Percentiles rank a stretch among this genome's conserved stretches.
phyloP scores from a whole-genome alignment of 1,284 basidiomycete species.

The Cryptococcus maquisensis region DNA sequence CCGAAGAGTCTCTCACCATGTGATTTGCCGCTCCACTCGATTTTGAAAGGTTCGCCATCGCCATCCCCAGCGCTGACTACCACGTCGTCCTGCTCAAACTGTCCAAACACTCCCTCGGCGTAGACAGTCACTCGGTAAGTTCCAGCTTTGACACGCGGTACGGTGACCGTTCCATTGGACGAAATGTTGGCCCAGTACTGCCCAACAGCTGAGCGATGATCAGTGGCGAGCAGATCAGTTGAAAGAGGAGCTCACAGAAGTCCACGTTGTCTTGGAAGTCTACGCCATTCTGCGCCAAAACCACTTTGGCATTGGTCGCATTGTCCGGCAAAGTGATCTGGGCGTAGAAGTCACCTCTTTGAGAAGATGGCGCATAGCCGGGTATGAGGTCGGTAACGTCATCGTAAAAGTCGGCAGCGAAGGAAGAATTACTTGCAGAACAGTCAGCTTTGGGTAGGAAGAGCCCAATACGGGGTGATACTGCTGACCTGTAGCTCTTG shows the following conservation, averaged over 20 bases:
- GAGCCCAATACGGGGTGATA: background rate
- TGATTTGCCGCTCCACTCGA: slow-evolving; percentile 25
- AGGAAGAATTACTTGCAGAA: slow-evolving; percentile 9
- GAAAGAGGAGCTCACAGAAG: slow-evolving; percentile 2
- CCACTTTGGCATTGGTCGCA: slow-evolving; percentile 21
- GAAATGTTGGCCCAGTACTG: slow-evolving; percentile 39
- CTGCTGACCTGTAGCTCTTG: background rate
- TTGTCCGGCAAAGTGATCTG: slow-evolving; percentile 22
- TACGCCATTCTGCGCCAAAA: slow-evolving; percentile 27
- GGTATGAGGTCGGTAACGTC: slow-evolving; percentile 26
- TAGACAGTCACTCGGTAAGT: slow-evolving; percentile 37
- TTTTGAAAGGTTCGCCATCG: slow-evolving; percentile 1
- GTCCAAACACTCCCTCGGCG: slow-evolving; percentile 36
- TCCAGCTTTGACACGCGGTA: slow-evolving; percentile 34
- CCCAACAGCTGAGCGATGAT: background rate
- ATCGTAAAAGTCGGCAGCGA: slow-evolving; percentile 36
- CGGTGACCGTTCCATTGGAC: slow-evolving; percentile 18
- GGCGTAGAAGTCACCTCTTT: slow-evolving; percentile 23
- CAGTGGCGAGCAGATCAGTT: too few species aligned
- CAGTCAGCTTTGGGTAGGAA: background rate
- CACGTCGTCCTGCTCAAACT: slow-evolving; percentile 30
- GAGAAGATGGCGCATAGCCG: slow-evolving; percentile 21
- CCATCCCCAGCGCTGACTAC: slow-evolving; percentile 18
- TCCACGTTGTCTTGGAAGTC: slow-evolving; percentile 34
- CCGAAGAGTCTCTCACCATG: background rate